Evolutionary conservation across 306 rosid genomes (phyloP), one percentile per base, ranked within the genome.

Genomic region (Gastrolobium villosum): DNA sequence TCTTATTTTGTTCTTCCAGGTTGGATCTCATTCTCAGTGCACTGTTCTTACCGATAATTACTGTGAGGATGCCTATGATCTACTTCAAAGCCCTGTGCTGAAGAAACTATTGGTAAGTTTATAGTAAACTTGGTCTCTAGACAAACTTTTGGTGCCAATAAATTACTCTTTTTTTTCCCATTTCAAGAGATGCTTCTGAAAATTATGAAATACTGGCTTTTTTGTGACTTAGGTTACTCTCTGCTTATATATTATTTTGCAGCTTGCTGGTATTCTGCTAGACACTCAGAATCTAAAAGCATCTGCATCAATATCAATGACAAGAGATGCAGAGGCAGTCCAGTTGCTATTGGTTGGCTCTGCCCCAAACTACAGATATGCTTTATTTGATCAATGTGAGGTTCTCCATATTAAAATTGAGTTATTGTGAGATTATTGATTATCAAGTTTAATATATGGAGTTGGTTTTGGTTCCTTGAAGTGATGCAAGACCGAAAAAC

Each of bases 281-380:
- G 98, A 92, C 90, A 90, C 97, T 8, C 89, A 83, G 78, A 90
- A 94, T 80, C 75, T 94, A 35, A 88, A 86, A 43, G 76, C 86
- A 5, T 89, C 85, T 11, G 53, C 86, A 59, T 82, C 89, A 59
- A 39, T 78, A 57, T 84, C 90, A 1, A 85, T 86, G 96, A 89
- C 97, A 60, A 94, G 98, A 86, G 98, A 94, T 72, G 86, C 96
- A 32, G 97, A 94, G 81, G 97, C 97, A 64, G 93, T 94, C 41
- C 93, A 90, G 86, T 82, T 92, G 92, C 83, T 90, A 26, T 84
- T 81, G 57, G 97, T 88, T 81, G 96, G 94, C 80, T 87, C 87
- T 6, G 75, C 72, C 26, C 90, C 91, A 13, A 88, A 87, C 81
- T 90, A 88, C 79, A 71, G 96, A 85, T 82, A 85, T 69, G 79